Evolutionary conservation across 2,329 filamentous ascomycete genomes (phyloP), one percentile per base, ranked within the genome.

Genomic region (Berkeleyomyces rouxiae): DNA sequence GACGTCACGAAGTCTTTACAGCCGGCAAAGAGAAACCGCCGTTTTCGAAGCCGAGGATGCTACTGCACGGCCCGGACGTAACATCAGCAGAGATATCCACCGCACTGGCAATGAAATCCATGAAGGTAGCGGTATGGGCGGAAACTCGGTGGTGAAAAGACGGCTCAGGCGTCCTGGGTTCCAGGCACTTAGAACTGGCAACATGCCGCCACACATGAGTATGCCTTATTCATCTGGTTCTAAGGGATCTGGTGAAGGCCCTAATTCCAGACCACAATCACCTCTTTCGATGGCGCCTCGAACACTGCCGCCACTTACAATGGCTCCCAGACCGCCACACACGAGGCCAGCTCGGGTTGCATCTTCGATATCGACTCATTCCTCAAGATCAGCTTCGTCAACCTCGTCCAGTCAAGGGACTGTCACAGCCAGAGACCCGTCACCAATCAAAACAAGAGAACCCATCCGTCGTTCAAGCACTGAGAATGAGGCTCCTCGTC

Each of bases 361-460:
- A 11, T 64, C 63, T 7, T 55, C 60, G 13, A 61, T 49, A 13
- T 60, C 58, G 7, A 60, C 62, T 31, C 58, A 49, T 31, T 60
- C 58, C 7, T 60, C 62, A 11, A 55, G 57, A 3, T 63, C 62
- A 40, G 55, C 63, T 9, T 55, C 59, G 71, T 77, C 42, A 71
- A 74, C 39, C 74, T 76, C 39, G 64, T 71, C 2, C 59, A 75
- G 7, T 70, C 73, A 61, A 70, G 70, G 53, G 70, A 69, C 42
- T 66, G 67, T 7, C 67, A 31, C 51, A 16, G 51, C 51, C 33
- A 55, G 7, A 11, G 33, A 31, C 6, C 36, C 33, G 9, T 39
- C 62, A n/a, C 37, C 46, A 23, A 13, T 13, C 51, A 7, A 10
- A 7, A 7, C 13, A n/a, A 23, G 31, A 23, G 31, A n/a, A 7